phyloP scores from a whole-genome alignment of 495 filamentous ascomycete species.

The Amniculicola lignicola region DNA sequence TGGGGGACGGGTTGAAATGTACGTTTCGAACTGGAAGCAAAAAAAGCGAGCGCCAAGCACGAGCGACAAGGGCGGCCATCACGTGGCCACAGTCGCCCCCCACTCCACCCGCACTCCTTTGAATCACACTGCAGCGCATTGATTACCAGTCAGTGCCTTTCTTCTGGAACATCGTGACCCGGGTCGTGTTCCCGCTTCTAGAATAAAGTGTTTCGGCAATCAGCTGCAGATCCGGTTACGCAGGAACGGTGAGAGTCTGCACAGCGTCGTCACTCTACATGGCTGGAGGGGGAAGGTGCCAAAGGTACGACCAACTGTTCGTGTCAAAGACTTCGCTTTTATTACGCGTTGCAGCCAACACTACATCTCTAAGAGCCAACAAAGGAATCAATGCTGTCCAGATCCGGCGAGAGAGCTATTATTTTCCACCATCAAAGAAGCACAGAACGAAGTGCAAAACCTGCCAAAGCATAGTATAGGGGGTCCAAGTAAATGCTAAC shows the following conservation, averaged over 20 bases:
- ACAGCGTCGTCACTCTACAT: slow-evolving; percentile 21
- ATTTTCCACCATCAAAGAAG: no score
- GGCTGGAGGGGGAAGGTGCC: no score
- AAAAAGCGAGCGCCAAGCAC: slow-evolving; percentile 1
- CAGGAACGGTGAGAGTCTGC: slow-evolving; percentile 17
- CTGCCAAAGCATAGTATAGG: no score
- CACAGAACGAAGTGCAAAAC: not conserved
- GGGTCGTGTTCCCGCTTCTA: slow-evolving; percentile 25
- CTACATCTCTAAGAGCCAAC: no score
- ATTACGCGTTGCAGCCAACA: no score
- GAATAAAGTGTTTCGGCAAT: slow-evolving; percentile 17
- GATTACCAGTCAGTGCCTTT: not conserved
- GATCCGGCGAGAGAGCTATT: no score
- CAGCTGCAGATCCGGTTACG: slow-evolving; percentile 1
- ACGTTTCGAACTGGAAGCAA: not conserved
- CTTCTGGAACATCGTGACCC: slow-evolving; percentile 19
- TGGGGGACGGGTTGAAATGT: not conserved
- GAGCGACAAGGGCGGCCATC: not conserved
- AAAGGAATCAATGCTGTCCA: no score
- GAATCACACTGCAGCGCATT: slow-evolving; percentile 8
- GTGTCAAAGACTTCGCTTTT: not conserved
- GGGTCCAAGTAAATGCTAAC: slow-evolving; percentile 32
- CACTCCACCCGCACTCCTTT: not conserved
- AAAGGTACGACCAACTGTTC: not conserved
- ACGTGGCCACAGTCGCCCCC: not conserved